A percentile compares a stretch with the other conserved stretches of the same genome.
These are phyloP conservation scores for Pezicula rhizophila DNA, from an alignment of 2,329 filamentous ascomycete species.

Conservation along the genomic window DNA sequence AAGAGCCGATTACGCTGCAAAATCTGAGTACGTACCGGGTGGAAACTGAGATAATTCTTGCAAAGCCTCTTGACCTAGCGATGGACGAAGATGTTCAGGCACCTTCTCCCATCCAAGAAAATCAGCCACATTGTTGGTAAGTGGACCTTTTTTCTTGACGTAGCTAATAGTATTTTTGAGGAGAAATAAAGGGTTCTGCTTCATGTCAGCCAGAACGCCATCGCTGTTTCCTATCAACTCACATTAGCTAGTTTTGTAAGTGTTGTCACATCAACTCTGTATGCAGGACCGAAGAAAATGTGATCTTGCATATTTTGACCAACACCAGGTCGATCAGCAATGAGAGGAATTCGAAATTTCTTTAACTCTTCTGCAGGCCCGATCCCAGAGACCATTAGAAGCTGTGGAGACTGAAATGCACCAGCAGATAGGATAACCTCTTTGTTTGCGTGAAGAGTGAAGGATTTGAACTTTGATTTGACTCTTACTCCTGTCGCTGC, in stretches of 20 bases:
- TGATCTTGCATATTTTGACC: slow-evolving; percentile 42
- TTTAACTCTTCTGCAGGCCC: slow-evolving; percentile 36
- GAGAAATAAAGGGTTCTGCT: not conserved
- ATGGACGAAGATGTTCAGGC: slow-evolving; percentile 1
- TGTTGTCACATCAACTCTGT: not conserved
- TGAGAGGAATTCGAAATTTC: slow-evolving; percentile 35
- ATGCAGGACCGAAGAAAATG: not conserved
- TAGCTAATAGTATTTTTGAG: not conserved
- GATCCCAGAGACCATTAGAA: slow-evolving; percentile 43
- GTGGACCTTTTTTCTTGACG: not conserved
- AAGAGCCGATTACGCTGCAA: too few relatives aligned
- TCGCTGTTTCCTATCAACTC: not conserved
- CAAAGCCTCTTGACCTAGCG: not conserved
- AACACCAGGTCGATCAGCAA: slow-evolving; percentile 22
- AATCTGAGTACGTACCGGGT: not conserved
- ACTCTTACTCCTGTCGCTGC: slow-evolving; percentile 36
- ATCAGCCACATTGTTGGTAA: slow-evolving; percentile 9
- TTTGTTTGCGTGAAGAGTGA: slow-evolving; percentile 11
- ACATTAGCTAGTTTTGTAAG: not conserved
- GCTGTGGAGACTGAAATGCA: slow-evolving; percentile 42
- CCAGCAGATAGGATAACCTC: slow-evolving; percentile 13
- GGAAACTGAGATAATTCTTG: slow-evolving; percentile 4
- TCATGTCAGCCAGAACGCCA: not conserved
- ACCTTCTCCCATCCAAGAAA: slow-evolving; percentile 18
- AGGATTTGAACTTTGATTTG: slow-evolving; percentile 8